Evolutionary conservation across 1,284 basidiomycete species (phyloP).

Genomic region (Hortiboletus rubellus): DNA sequence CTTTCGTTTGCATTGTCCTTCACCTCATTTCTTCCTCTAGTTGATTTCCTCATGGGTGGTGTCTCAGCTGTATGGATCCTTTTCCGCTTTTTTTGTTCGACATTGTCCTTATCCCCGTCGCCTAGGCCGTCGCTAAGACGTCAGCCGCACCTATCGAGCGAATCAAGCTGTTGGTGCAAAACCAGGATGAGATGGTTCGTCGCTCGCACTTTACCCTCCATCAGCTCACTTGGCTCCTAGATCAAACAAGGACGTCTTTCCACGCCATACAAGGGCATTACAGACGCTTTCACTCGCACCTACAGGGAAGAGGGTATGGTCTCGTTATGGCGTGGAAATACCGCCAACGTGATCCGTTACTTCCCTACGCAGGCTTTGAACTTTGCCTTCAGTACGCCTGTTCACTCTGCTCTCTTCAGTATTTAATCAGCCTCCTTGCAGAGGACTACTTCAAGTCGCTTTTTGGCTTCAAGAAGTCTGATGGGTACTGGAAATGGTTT

Average conservation of each 20-base stretch:
- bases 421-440: slow-evolving; percentile 30
- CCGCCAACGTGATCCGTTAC: slow-evolving; percentile 97
- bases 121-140: slow-evolving; percentile 93
- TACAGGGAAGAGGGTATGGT: slow-evolving; percentile 90
- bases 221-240: slow-evolving; percentile 42
- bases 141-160: slow-evolving; percentile 98
- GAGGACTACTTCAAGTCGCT: slow-evolving; percentile 97
- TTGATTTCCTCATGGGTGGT: slow-evolving; percentile 92
- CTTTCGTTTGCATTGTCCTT: neutral
- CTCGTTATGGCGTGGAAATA: slow-evolving; percentile 94
- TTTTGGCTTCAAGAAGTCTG: slow-evolving; percentile 88
- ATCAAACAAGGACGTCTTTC: slow-evolving; percentile 96
- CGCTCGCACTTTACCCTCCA: neutral
- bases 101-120: slow-evolving; percentile 13
- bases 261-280: slow-evolving; percentile 90
- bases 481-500: slow-evolving; percentile 91
- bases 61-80: slow-evolving; percentile 73
- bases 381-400: slow-evolving; percentile 84
- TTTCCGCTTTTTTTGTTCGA: neutral
- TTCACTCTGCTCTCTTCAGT: fast-evolving
- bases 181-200: slow-evolving; percentile 91
- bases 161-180: slow-evolving; percentile 97
- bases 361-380: slow-evolving; percentile 96
- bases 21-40: slow-evolving; percentile 39
- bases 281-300: slow-evolving; percentile 86